These are phyloP conservation scores for Cercospora sesami DNA, from an alignment of 2,329 filamentous ascomycete species.

Conservation along the genomic window DNA sequence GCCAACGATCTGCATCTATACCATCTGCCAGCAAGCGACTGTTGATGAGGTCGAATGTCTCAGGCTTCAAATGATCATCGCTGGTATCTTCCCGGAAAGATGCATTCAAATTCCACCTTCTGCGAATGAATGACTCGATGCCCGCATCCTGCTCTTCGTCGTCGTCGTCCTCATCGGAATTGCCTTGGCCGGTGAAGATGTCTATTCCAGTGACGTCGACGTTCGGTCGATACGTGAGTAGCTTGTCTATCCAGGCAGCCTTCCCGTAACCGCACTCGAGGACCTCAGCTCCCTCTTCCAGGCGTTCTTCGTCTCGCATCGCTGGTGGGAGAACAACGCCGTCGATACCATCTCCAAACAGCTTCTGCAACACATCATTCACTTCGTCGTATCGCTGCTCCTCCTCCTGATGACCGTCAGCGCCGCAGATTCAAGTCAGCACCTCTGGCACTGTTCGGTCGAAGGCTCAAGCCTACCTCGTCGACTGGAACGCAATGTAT, in stretches of 20 bases:
- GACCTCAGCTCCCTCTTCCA: conserved; percentile 30
- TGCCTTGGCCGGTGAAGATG: conserved; percentile 34
- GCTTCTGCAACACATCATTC: conserved; percentile 32
- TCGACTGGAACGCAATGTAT: conserved; percentile 40
- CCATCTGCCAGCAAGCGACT: conserved; percentile 72
- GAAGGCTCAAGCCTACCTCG: conserved; percentile 31
- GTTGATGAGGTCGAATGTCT: conserved; percentile 80
- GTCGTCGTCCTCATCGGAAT: conserved; percentile 30
- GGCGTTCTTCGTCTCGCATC: conserved; percentile 28
- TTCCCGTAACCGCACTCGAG: conserved; percentile 40
- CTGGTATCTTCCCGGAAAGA: conserved; percentile 31
- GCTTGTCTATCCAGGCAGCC: conserved; percentile 38
- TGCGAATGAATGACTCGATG: conserved; percentile 32
- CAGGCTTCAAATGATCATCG: conserved; percentile 25
- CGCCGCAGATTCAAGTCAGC: conserved; percentile 10
- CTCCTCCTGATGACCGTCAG: conserved; percentile 30
- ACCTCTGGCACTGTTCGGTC: not conserved
- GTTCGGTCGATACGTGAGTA: conserved; percentile 37
- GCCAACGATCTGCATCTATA: conserved; percentile 72
- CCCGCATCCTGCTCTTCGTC: conserved; percentile 27
- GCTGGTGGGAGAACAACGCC: conserved; percentile 20
- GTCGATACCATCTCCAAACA: conserved; percentile 24
- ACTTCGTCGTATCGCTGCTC: conserved; percentile 35
- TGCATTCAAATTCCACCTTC: conserved; percentile 41
- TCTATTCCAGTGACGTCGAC: conserved; percentile 34